Evolutionary conservation across 2,329 filamentous ascomycete genomes (phyloP), one percentile per base, ranked within the genome.

Genomic region (Cercospora sp.): DNA sequence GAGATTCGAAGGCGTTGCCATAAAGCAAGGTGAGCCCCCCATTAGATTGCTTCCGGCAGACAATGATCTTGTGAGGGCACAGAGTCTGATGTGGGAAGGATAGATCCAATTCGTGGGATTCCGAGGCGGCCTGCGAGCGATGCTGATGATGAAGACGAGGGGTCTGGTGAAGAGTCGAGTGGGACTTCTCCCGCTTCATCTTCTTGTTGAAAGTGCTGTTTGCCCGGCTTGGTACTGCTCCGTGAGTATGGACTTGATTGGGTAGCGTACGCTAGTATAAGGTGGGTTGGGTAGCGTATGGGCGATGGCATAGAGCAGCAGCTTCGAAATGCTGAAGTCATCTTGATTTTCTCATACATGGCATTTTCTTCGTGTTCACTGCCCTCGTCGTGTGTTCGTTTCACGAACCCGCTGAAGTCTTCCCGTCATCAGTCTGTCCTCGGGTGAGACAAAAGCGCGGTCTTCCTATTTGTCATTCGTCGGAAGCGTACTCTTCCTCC

Each of bases 201-300:
- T 16, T 51, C 45, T 23, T 51, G 45, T 51, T 51, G 45, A 51
- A 13, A 26, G 45, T 26, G 45, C 16, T 2, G 23, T 23, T 20
- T 20, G 20, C 20, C 20, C 20, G 28, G 7, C 45, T 13, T 20
- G 42, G 9, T 51, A 51, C 26, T 51, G 18, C 45, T 51, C 45
- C 20, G 10, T 82, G 73, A 86, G 81, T 55, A 87, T 80, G 70
- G 87, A 80, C 58, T 84, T 59, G 82, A 81, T 12, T 86, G 83
- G 1, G 85, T 88, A 12, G n/a, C 42, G n/a, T n/a, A 45, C 30
- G 31, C 31, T 3, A 33, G 10, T 31, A 31, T 31, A 9, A 31
- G 30, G 84, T 84, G 59, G 82, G 81, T 10, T 86, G 83, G 1
- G 85, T 88, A 12, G 18, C 18, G 20, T 23, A 51, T 23, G 10